Base-by-base conservation (phyloP, 192 early-diverging fungal species). In the Coemansia sp. region DNA sequence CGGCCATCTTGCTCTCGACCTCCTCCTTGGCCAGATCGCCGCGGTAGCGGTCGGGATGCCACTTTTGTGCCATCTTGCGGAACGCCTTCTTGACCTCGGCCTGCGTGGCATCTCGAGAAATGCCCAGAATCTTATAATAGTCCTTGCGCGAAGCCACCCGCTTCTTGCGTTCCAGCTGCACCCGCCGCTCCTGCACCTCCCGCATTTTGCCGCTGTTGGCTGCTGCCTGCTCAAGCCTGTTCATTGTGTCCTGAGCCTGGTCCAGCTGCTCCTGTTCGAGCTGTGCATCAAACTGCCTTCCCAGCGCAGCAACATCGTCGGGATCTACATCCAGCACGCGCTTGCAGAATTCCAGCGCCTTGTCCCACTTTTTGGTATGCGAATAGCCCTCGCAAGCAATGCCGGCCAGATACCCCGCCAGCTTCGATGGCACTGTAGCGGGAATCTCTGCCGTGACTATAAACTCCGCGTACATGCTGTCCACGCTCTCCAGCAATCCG, bases 111-210 rank as follows among this genome's bases (percentile, higher is more conserved):
- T 84, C 80, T 11, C 86, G 78, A 6, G 88, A 49, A 0, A 98
- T 86, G 10, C 81, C 94, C 30, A 98, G 72, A 13, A 97, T 85
- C 79, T 98, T 98, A 82, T 98, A 98, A 64, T 98, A 98, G 57
- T 98, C 94, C 52, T 85, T 88, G 56, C 78, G 80, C 23, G 72
- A 53, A 1, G 68, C 68, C 41, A 58, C 18, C 6, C 68, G 68
- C 43, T 76, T 78, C 63, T 79, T 73, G 44, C 74, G 68, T 58
- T 82, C 79, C 46, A 79, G 70, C 54, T 67, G 60, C 56, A 57
- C 45, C 49, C 66, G 70, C 36, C 63, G 54, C 67, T 70, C 63
- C 28, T 62, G 70, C 43, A 77, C 76, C 45, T 79, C 72, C 16
- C 15, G 31, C 14, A 30, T 68, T 46, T 43, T 89, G 57, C 57